These are phyloP conservation scores for Hansenula lynferdii DNA, from an alignment of 1,139 yeast species.

Conservation along the genomic window DNA sequence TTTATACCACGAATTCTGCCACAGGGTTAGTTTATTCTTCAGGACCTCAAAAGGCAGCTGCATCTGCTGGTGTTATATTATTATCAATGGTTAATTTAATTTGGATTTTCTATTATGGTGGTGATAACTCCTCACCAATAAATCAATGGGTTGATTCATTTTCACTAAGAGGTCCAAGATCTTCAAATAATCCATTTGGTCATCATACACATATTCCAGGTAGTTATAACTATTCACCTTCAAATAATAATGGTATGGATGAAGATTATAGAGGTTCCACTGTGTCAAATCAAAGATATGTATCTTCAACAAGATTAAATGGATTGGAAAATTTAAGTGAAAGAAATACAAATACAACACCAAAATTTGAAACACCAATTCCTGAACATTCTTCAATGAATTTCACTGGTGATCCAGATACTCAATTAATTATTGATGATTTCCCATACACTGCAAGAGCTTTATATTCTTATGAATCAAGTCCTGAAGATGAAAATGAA, in stretches of 20 bases:
- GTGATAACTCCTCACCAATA: constrained; percentile 73
- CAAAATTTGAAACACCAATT: constrained; percentile 16
- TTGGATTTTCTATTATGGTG: constrained; percentile 87
- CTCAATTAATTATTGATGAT: constrained; percentile 28
- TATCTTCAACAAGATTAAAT: constrained; percentile 32
- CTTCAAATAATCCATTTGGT: constrained; percentile 24
- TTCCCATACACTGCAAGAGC: constrained; percentile 89
- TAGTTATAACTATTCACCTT: constrained; percentile 3
- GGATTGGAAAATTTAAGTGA: constrained; percentile 31
- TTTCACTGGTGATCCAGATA: constrained; percentile 9
- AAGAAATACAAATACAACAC: constrained; percentile 10
- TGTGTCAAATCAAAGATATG: constrained; percentile 23
- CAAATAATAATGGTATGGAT: constrained; percentile 2
- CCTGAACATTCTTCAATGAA: not conserved
- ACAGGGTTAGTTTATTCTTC: constrained; percentile 71
- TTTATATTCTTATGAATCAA: constrained; percentile 83
- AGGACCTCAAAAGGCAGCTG: constrained; percentile 68
- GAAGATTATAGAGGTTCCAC: constrained; percentile 15
- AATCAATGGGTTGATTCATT: constrained; percentile 85
- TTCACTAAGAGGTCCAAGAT: constrained; percentile 37
- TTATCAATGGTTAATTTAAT: constrained; percentile 71
- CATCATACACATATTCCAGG: constrained; percentile 18
- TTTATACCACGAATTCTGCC: constrained; percentile 79
- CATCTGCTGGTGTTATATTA: constrained; percentile 89
- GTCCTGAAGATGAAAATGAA: constrained; percentile 91